Conservation (phyloP, 2,329 filamentous ascomycete species). For the Ophiostoma sp. region DNA sequence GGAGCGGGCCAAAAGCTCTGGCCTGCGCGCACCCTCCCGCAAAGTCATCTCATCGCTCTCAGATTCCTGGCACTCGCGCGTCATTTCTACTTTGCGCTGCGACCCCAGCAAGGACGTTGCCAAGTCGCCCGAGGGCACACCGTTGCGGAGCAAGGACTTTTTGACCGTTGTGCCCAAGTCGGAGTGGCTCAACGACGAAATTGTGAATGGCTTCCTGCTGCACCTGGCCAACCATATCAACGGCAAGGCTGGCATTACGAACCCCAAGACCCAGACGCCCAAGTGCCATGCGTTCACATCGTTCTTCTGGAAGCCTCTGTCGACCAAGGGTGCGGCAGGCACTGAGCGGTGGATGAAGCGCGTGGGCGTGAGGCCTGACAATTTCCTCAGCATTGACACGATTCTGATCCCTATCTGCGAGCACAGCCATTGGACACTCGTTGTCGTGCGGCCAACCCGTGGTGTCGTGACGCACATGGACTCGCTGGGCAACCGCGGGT, state of each 20-base stretch:
- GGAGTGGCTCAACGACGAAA: constrained; percentile 71
- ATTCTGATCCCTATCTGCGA: constrained; percentile 66
- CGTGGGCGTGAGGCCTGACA: constrained; percentile 50
- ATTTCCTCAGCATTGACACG: constrained; percentile 60
- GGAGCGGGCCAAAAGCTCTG: constrained; percentile 25
- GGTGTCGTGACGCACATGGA: constrained; percentile 64
- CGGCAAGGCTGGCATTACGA: constrained; percentile 47
- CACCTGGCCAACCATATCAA: constrained; percentile 58
- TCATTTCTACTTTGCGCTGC: constrained; percentile 36
- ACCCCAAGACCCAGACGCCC: constrained; percentile 44
- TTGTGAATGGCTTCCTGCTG: constrained; percentile 61
- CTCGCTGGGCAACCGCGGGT: constrained; percentile 48
- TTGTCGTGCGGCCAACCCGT: constrained; percentile 58
- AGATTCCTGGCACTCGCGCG: constrained; percentile 36
- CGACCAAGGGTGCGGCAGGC: constrained; percentile 41
- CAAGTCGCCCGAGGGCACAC: constrained; percentile 45
- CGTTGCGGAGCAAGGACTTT: constrained; percentile 56
- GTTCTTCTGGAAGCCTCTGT: constrained; percentile 57
- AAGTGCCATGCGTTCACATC: constrained; percentile 60
- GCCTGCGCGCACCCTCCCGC: constrained; percentile 30
- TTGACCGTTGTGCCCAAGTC: constrained; percentile 51
- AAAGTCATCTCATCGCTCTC: constrained; percentile 32
- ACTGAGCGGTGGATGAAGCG: constrained; percentile 54
- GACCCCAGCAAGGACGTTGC: constrained; percentile 37
- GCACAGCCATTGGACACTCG: constrained; percentile 63